These are phyloP conservation scores for Termitomyces sp. DNA, from an alignment of 1,284 basidiomycete species.

Conservation along the genomic window DNA sequence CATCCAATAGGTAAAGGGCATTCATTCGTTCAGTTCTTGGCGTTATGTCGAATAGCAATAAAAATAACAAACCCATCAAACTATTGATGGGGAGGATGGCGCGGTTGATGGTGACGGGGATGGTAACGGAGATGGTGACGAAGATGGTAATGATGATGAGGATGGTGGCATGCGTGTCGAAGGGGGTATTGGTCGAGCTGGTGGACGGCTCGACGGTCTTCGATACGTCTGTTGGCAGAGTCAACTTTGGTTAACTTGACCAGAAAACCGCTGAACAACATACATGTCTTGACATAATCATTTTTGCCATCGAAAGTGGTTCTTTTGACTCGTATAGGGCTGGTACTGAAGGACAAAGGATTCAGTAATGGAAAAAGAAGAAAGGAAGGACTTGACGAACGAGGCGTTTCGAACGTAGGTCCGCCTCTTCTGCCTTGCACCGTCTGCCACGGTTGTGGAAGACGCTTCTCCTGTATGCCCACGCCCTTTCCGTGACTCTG, in stretches of 20 bases:
- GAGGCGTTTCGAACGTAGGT: constrained; percentile 33
- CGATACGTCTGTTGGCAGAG: constrained; percentile 30
- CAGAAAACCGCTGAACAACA: constrained; percentile 11
- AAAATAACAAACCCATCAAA: constrained; percentile 20
- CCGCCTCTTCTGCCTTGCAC: constrained; percentile 23
- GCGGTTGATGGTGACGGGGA: constrained; percentile 10
- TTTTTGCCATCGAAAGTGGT: constrained; percentile 42
- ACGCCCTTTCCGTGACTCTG: constrained; percentile 23
- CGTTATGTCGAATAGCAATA: constrained; percentile 18
- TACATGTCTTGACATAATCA: constrained; percentile 46
- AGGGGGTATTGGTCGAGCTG: constrained; percentile 20
- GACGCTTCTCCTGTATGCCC: constrained; percentile 20
- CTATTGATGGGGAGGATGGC: constrained; percentile 18
- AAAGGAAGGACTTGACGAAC: constrained; percentile 24
- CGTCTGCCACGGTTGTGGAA: constrained; percentile 17
- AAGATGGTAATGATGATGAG: constrained; percentile 6
- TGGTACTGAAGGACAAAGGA: constrained; percentile 26
- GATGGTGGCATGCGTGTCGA: constrained; percentile 8
- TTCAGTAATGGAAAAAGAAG: background rate
- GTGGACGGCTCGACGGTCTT: constrained; percentile 32
- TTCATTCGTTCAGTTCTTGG: constrained; percentile 8
- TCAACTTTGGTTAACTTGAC: background rate
- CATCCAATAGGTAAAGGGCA: constrained; percentile 1
- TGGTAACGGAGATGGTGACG: constrained; percentile 6
- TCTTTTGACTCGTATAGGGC: constrained; percentile 36